Conservation (phyloP, 768 basidiomycete genomes). For the Tricholoma matsutake region DNA sequence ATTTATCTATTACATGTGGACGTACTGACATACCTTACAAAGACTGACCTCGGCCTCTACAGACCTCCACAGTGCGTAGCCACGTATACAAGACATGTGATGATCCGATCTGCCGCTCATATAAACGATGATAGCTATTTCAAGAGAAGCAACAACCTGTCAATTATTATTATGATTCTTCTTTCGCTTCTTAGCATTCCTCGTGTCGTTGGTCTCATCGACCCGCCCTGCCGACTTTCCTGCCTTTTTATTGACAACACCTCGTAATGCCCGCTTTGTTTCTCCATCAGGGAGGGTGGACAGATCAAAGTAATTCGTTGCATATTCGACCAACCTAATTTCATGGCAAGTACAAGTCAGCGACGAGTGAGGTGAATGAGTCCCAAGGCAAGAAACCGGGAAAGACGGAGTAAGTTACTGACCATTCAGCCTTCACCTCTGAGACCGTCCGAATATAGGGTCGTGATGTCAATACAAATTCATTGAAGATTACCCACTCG, state of each 20-base stretch:
- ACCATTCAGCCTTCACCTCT: constrained; percentile 87
- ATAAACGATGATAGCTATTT: no score
- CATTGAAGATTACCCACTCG: constrained; percentile 92
- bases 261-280: constrained; percentile 61
- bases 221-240: constrained; percentile 34
- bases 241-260: constrained; percentile 49
- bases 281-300: constrained; percentile 63
- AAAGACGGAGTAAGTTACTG: constrained; percentile 16
- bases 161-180: constrained; percentile 18
- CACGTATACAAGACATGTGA: neutral
- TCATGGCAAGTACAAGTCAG: neutral
- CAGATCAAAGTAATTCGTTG: constrained; percentile 66
- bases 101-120: no score
- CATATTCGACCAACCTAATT: constrained; percentile 38
- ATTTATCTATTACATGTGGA: neutral
- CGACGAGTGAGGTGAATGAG: neutral
- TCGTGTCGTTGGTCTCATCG: constrained; percentile 22
- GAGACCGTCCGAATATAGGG: constrained; percentile 91
- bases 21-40: neutral
- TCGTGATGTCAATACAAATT: constrained; percentile 89
- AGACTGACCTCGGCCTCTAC: neutral
- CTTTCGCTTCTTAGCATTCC: constrained; percentile 33
- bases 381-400: neutral
- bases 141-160: neutral
- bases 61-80: neutral